phyloP scores from a whole-genome alignment of 805 yeast species.

The Vanderwaltozyma tropicalis region DNA sequence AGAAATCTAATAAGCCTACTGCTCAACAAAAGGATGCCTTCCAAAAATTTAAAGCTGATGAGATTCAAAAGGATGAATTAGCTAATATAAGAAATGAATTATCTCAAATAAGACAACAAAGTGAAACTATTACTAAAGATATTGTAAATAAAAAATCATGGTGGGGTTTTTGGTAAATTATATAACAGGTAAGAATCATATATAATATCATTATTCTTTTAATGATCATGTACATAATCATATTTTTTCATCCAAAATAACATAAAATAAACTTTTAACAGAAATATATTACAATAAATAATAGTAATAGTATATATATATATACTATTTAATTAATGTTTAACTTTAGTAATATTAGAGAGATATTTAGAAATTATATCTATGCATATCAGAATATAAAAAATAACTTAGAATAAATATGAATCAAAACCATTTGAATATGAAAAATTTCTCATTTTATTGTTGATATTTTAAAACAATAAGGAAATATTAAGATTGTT shows the following conservation, averaged over 20 bases:
- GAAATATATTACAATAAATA: no score
- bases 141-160: constrained; percentile 23
- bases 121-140: constrained; percentile 30
- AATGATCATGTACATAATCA: no score
- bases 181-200: not conserved
- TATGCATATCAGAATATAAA: constrained; percentile 1
- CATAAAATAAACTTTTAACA: no score
- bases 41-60: constrained; percentile 32
- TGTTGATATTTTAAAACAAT: no score
- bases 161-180: constrained; percentile 23
- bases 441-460: no score
- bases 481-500: no score
- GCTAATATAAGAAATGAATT: constrained; percentile 29
- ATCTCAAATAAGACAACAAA: constrained; percentile 31
- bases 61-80: constrained; percentile 25
- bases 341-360: no score
- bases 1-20: constrained; percentile 19
- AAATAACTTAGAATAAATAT: not conserved
- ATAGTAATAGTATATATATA: no score
- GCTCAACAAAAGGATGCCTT: constrained; percentile 34
- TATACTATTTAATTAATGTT: no score
- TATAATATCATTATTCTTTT: not conserved
- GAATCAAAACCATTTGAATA: no score
- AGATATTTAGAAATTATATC: not conserved
- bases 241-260: no score